Evolutionary conservation across 2,329 filamentous ascomycete species (phyloP).

Genomic region (Talaromyces pinophilus): DNA sequence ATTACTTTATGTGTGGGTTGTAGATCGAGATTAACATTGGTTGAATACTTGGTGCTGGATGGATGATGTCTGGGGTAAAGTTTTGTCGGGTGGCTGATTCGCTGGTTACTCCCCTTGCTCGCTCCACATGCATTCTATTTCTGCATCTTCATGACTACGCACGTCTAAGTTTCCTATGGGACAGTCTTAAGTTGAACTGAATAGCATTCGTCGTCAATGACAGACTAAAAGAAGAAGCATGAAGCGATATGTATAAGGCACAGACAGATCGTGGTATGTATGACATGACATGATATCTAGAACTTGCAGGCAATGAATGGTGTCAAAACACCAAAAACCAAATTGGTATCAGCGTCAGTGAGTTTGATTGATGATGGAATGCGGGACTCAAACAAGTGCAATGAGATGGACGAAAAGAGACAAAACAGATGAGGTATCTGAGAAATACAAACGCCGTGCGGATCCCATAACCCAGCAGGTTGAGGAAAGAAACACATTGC

Average conservation of each 20-base stretch:
- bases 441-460: conserved; percentile 13
- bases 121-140: neutral
- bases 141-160: neutral
- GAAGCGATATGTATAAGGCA: neutral
- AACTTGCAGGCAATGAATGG: conserved; percentile 14
- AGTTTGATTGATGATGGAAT: neutral
- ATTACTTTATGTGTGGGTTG: neutral
- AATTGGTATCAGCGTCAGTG: conserved; percentile 17
- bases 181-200: neutral
- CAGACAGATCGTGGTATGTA: conserved; percentile 10
- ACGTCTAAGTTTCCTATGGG: too few species aligned
- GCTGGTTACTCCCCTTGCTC: neutral
- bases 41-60: neutral
- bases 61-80: neutral
- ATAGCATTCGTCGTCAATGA: neutral
- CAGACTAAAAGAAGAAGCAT: neutral
- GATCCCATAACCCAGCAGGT: conserved; percentile 15
- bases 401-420: neutral
- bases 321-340: conserved; percentile 14
- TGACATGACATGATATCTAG: conserved; percentile 16
- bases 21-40: neutral
- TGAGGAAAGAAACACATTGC: conserved; percentile 9
- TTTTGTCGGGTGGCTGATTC: neutral
- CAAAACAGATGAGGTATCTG: conserved; percentile 16
- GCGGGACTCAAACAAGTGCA: neutral